Evolutionary conservation across 768 basidiomycete genomes (phyloP).

Genomic region (Termitomyces sp.): DNA sequence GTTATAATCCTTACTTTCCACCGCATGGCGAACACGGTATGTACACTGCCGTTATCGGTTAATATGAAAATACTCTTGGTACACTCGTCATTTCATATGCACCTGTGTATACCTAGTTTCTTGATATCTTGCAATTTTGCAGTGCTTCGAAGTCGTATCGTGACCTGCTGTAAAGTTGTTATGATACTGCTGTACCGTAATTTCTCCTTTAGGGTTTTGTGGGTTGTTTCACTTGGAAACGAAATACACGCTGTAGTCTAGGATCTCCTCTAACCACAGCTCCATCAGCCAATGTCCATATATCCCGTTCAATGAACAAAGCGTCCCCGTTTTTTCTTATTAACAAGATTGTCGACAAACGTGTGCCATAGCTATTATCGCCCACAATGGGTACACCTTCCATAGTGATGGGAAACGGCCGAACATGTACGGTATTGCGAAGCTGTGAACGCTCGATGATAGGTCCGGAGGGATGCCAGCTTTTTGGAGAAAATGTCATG

Average conservation of each 20-base stretch:
- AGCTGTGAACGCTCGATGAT: constrained; percentile 47
- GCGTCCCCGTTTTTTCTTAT: constrained; percentile 54
- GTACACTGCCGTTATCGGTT: constrained; percentile 55
- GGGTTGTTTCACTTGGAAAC: constrained; percentile 30
- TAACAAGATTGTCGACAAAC: constrained; percentile 67
- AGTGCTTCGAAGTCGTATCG: constrained; percentile 3
- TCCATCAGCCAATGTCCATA: constrained; percentile 48
- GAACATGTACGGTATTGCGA: constrained; percentile 57
- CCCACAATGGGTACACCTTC: constrained; percentile 16
- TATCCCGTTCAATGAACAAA: constrained; percentile 67
- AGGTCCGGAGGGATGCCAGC: constrained; percentile 40
- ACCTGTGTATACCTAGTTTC: constrained; percentile 6
- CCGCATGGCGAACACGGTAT: constrained; percentile 47
- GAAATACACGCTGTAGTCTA: constrained; percentile 43
- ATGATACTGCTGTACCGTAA: constrained; percentile 17
- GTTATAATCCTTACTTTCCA: constrained; percentile 70
- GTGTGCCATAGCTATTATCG: constrained; percentile 53
- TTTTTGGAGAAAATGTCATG: constrained; percentile 25
- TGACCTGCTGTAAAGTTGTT: constrained; percentile 4
- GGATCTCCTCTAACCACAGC: constrained; percentile 31
- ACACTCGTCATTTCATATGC: constrained; percentile 3
- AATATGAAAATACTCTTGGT: constrained; percentile 17
- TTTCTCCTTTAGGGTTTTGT: constrained; percentile 9
- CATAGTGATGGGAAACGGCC: constrained; percentile 38
- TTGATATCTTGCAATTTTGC: constrained; percentile 13